Evolutionary conservation across 805 yeast species (phyloP), one percentile per base, ranked within the genome.

Genomic region (Cyberlindnera euphorbiae): DNA sequence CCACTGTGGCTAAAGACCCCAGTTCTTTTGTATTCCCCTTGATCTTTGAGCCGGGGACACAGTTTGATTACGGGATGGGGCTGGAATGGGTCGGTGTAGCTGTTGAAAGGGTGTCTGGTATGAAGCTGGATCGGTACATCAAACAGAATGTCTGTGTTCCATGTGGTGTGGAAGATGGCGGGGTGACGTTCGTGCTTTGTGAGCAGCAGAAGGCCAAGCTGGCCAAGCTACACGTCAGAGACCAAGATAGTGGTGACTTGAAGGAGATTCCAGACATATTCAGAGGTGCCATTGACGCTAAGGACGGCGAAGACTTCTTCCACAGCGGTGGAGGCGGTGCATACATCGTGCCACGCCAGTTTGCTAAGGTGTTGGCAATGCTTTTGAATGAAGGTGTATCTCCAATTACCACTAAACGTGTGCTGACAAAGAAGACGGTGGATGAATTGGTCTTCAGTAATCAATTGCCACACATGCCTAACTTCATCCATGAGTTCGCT

Each of bases 311-410:
- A 12, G 18, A 24, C 11, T 28, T 37, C 30, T 31, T 59, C 19
- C 58, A 59, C 32, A 53, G 62, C 44, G 74, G 71, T 8, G 74
- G 74, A 19, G 69, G 62, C 5, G 74, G 74, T 5, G 42, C 62
- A 19, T 66, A 56, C 29, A 59, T 67, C 1, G 63, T 61, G 5
- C 64, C 62, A 3, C 50, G 51, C 9, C 72, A 69, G 39, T 69
- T 60, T 41, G 53, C 63, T 34, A 60, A 58, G 44, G 57, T 67
- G 27, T 38, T 69, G 17, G 56, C 69, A 8, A 50, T 63, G 8
- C 55, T 68, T 46, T 51, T 69, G 28, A 67, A 69, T 38, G 55
- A 59, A 30, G 74, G 74, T 11, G 39, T 46, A 12, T 64, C 67
- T 3, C 59, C 64, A 17, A 24, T 26, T 9, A 59, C 56, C 1